Base-by-base conservation (phyloP, 179 eudicot species). In the Heliamphora ciliata region DNA sequence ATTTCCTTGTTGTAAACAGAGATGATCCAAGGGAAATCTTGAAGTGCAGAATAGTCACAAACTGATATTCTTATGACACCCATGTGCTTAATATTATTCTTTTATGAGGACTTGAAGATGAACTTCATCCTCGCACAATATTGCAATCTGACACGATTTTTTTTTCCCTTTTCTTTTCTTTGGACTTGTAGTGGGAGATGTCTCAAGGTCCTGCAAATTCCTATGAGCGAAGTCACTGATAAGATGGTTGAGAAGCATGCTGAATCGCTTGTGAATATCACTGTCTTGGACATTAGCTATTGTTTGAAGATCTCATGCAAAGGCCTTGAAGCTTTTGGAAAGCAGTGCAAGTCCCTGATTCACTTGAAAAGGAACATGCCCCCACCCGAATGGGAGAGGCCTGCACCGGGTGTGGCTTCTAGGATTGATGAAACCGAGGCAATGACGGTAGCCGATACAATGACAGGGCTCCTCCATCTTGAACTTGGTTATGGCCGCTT, bases 291-390 rank as follows among this genome's bases (percentile, higher is more conserved):
- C 70, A 59, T 84, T 51, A 84, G 86, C 83, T 13, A 76, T 31
- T 80, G 83, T 73, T 80, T 81, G 63, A 68, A 76, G 66, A 80
- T 84, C 73, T 68, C 83, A 8, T 52, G 55, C 74, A 80, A 80
- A 81, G 86, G 86, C 13, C 79, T 84, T 4, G 78, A 77, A 69
- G 80, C 81, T 10, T 76, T 84, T 2, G 86, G 86, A 15, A 84
- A 80, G 63, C 78, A 84, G 4, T 84, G 86, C 78, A 76, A 84
- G 76, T 46, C 66, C 59, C 68, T 84, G 48, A 66, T 63, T 48
- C 81, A 84, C 74, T 77, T 84, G 77, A 84, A 81, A 81, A 69
- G 86, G 75, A 81, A 77, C 81, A 84, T 81, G 86, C 81, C 83
- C 21, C 83, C 83, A 31, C 83, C 54, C n/a, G 68, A 59, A 48